Conservation (phyloP, 2,329 filamentous ascomycete species). For the Lithohypha guttulata region DNA sequence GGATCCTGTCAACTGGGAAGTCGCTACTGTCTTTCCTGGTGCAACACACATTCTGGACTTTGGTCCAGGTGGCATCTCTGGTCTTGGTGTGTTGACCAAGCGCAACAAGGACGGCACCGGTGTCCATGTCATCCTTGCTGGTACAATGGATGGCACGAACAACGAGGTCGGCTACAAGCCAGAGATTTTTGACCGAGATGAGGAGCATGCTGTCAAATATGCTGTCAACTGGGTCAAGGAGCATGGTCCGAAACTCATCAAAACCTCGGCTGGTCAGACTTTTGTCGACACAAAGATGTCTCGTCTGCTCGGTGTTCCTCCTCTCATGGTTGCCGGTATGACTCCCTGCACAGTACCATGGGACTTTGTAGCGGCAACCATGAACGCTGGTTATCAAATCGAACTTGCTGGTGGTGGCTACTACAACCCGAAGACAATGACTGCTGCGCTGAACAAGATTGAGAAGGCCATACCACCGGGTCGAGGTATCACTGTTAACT, state of each 20-base stretch:
- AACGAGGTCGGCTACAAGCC: constrained; percentile 94
- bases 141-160: constrained; percentile 82
- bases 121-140: constrained; percentile 89
- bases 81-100: constrained; percentile 89
- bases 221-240: constrained; percentile 97
- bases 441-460: constrained; percentile 70
- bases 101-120: constrained; percentile 98
- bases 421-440: constrained; percentile 74
- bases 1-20: constrained; percentile 92
- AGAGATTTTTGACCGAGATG: constrained; percentile 92
- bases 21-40: constrained; percentile 76
- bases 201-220: constrained; percentile 87
- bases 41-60: constrained; percentile 96
- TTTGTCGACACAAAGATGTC: constrained; percentile 97
- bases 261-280: constrained; percentile 77
- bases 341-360: constrained; percentile 79
- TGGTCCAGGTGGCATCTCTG: constrained; percentile 91
- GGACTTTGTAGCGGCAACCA: constrained; percentile 85
- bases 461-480: constrained; percentile 74
- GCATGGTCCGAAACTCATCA: constrained; percentile 83
- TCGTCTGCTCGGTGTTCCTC: constrained; percentile 70
- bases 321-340: constrained; percentile 88
- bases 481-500: constrained; percentile 76
- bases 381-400: constrained; percentile 91
- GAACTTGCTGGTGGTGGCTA: constrained; percentile 85